phyloP scores from a whole-genome alignment of 768 basidiomycete species.

The Pleurotus tuoliensis region DNA sequence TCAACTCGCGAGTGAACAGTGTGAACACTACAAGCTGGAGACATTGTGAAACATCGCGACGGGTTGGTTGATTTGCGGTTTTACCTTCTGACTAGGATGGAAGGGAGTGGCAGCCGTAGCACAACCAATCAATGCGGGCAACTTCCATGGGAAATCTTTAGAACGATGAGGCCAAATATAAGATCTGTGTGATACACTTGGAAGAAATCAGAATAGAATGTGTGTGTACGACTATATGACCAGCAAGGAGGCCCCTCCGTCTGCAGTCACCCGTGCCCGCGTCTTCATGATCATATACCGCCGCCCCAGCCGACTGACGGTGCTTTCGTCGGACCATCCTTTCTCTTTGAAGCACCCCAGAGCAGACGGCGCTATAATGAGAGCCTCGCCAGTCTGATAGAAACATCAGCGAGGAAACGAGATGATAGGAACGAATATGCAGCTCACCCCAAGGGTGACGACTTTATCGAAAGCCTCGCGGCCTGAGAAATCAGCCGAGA shows the following conservation, averaged over 20 bases:
- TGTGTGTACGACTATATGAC: constrained; percentile 24
- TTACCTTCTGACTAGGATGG: too few relatives aligned
- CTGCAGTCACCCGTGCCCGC: constrained; percentile 53
- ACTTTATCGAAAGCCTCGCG: constrained; percentile 64
- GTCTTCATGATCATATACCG: constrained; percentile 59
- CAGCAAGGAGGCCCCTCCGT: constrained; percentile 63
- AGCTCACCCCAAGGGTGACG: constrained; percentile 55
- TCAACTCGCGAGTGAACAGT: too few relatives aligned
- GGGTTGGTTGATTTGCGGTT: too few relatives aligned
- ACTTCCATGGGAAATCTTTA: too few relatives aligned
- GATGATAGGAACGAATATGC: not conserved
- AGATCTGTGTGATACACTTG: too few relatives aligned
- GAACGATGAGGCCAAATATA: too few relatives aligned
- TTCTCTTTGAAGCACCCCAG: not conserved
- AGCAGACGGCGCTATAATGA: constrained; percentile 62
- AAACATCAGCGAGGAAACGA: constrained; percentile 1
- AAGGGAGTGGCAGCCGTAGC: too few relatives aligned
- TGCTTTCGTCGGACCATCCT: not conserved
- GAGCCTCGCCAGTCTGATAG: constrained; percentile 63
- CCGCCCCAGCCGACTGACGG: constrained; percentile 49
- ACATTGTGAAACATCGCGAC: too few relatives aligned
- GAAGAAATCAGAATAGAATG: not conserved
- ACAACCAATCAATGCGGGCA: too few relatives aligned
- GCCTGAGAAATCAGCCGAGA: constrained; percentile 56
- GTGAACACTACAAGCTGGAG: too few relatives aligned